A percentile compares a stretch with the other conserved stretches of the same genome.
Evolutionary conservation across 164 flowering plant species (phyloP).

Genomic region (Sextonia rubra): DNA sequence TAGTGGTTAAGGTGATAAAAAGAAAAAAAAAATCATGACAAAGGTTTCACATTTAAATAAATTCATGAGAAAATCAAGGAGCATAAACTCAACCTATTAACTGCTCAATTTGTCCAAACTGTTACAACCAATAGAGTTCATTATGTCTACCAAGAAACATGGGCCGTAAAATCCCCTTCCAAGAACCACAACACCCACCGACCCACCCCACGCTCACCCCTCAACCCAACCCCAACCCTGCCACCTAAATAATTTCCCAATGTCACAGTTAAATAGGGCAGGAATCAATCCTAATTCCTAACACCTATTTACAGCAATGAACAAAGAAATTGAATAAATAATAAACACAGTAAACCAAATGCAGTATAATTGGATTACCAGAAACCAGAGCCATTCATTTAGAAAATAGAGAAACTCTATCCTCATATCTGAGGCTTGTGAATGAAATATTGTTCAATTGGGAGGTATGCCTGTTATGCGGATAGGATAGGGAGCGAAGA

Average conservation of each 20-base stretch:
- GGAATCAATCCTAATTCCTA: not conserved
- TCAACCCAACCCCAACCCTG: no score
- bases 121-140: no score
- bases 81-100: not conserved
- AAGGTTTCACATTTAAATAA: not conserved
- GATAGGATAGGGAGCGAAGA: no score
- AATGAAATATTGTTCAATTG: no score
- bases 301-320: not conserved
- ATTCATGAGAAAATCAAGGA: not conserved
- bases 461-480: no score
- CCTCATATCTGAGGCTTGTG: not conserved
- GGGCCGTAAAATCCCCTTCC: not conserved
- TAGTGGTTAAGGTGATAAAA: conserved; percentile 37
- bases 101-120: not conserved
- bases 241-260: not conserved
- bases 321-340: not conserved
- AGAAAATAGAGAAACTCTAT: not conserved
- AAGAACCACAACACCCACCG: not conserved
- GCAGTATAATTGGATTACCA: not conserved
- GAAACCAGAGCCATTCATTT: not conserved
- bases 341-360: not conserved
- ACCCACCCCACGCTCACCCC: not conserved
- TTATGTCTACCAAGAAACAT: not conserved
- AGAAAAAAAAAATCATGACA: not conserved
- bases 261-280: not conserved